A percentile compares a stretch with the other conserved stretches of the same genome.
phyloP scores from a whole-genome alignment of 805 yeast genomes.

The Candida golubevii region DNA sequence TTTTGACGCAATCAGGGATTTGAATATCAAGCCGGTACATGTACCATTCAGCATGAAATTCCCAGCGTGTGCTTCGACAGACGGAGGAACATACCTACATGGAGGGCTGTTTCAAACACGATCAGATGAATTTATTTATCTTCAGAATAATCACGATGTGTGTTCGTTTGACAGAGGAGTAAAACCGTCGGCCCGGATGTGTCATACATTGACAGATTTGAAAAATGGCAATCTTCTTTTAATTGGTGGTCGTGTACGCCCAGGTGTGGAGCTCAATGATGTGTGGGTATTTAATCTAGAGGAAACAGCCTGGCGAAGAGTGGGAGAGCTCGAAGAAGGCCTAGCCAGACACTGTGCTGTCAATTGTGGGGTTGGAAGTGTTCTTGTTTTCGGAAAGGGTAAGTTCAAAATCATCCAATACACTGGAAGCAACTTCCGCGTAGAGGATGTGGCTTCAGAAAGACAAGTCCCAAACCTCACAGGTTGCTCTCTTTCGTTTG shows the following conservation, averaged over 20 bases:
- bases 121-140: conserved; percentile 7
- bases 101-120: conserved; percentile 41
- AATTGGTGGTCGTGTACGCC: conserved; percentile 67
- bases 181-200: conserved; percentile 45
- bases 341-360: conserved; percentile 13
- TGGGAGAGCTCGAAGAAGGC: conserved; percentile 25
- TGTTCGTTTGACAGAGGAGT: conserved; percentile 11
- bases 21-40: background rate
- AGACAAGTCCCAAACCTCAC: conserved; percentile 20
- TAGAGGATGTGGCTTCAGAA: background rate
- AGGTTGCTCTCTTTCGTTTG: conserved; percentile 36
- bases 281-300: conserved; percentile 20
- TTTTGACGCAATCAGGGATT: background rate
- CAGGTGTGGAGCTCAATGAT: conserved; percentile 41
- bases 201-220: conserved; percentile 48
- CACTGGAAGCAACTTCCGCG: background rate
- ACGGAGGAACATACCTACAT: conserved; percentile 23
- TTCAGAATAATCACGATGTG: background rate
- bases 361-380: background rate
- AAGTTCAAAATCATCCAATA: conserved; percentile 1
- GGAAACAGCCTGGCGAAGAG: conserved; percentile 35
- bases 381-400: conserved; percentile 12
- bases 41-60: conserved; percentile 34
- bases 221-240: conserved; percentile 30
- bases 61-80: conserved; percentile 23